Percentiles rank a stretch among this genome's conserved stretches.
phyloP scores from a whole-genome alignment of 2,329 filamentous ascomycete species.

The Erysiphe pulchra region DNA sequence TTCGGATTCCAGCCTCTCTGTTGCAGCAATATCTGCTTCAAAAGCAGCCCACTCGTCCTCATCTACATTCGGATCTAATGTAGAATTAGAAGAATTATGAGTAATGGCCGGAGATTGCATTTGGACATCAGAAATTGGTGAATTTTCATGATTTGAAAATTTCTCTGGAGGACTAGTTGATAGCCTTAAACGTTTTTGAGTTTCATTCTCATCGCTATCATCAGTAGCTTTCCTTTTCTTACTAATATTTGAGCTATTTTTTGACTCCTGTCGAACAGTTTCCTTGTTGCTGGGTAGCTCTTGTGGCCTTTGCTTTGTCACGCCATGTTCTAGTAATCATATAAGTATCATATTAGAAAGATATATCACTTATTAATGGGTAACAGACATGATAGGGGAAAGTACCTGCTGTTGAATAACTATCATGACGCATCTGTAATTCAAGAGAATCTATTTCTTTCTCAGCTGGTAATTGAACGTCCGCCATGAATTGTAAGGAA shows the following conservation, averaged over 20 bases:
- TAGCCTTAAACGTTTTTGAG: not conserved
- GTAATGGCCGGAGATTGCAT: not conserved
- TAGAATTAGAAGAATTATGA: not conserved
- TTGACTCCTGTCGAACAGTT: too few relatives aligned
- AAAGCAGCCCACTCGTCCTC: conserved; percentile 75
- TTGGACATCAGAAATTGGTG: not conserved
- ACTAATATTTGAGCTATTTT: not conserved
- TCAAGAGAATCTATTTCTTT: too few relatives aligned
- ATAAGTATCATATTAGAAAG: too few relatives aligned
- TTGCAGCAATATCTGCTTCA: conserved; percentile 47
- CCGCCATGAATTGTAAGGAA: too few relatives aligned
- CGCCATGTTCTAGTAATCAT: too few relatives aligned
- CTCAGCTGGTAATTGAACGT: too few relatives aligned
- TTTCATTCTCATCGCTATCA: not conserved
- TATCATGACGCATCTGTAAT: too few relatives aligned
- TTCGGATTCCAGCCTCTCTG: conserved; percentile 13
- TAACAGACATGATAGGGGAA: too few relatives aligned
- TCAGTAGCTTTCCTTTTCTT: not conserved
- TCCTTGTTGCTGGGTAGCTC: too few relatives aligned
- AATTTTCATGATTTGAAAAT: not conserved
- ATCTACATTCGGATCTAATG: conserved; percentile 22
- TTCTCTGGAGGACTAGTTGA: not conserved
- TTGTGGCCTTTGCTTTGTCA: too few relatives aligned
- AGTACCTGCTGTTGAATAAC: too few relatives aligned
- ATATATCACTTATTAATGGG: too few relatives aligned